Evolutionary conservation across 2,329 filamentous ascomycete genomes (phyloP).

Genomic region (Cladosporium sp.): DNA sequence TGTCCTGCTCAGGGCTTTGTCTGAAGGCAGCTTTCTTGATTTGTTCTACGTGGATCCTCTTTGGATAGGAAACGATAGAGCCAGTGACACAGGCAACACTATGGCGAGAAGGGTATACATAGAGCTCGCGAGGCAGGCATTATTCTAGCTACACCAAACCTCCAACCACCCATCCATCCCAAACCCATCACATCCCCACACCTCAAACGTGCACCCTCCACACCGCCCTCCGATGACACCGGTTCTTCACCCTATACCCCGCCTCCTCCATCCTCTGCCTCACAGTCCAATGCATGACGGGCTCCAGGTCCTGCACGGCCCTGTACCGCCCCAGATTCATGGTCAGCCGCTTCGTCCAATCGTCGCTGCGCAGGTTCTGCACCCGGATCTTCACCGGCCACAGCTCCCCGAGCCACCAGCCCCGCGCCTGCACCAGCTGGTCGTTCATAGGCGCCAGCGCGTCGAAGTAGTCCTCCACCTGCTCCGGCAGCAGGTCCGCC

Average conservation of each 20-base stretch:
- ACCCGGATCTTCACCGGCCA: conserved; percentile 39
- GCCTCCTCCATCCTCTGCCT: conserved; percentile 30
- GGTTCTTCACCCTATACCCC: conserved; percentile 31
- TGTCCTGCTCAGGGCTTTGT: no score
- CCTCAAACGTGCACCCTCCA: conserved; percentile 30
- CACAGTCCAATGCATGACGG: conserved; percentile 42
- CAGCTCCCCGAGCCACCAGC: conserved; percentile 41
- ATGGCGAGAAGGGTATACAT: no score
- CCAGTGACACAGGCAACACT: no score
- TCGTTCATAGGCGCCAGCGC: conserved; percentile 37
- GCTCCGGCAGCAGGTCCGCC: conserved; percentile 32
- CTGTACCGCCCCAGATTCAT: conserved; percentile 37
- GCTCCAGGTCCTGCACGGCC: conserved; percentile 31
- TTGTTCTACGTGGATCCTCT: no score
- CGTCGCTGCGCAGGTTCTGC: conserved; percentile 25
- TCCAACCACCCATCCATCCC: conserved; percentile 1
- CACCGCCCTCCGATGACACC: conserved; percentile 24
- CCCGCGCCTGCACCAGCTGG: conserved; percentile 31
- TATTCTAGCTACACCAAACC: conserved; percentile 3
- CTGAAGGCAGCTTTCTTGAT: no score
- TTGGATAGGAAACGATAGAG: no score
- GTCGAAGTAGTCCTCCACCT: conserved; percentile 41
- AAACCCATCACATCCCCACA: neutral
- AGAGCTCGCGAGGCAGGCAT: no score
- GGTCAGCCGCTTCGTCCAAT: conserved; percentile 34